Evolutionary conservation across 2,329 filamentous ascomycete species (phyloP).

Genomic region (Fusarium concolor): DNA sequence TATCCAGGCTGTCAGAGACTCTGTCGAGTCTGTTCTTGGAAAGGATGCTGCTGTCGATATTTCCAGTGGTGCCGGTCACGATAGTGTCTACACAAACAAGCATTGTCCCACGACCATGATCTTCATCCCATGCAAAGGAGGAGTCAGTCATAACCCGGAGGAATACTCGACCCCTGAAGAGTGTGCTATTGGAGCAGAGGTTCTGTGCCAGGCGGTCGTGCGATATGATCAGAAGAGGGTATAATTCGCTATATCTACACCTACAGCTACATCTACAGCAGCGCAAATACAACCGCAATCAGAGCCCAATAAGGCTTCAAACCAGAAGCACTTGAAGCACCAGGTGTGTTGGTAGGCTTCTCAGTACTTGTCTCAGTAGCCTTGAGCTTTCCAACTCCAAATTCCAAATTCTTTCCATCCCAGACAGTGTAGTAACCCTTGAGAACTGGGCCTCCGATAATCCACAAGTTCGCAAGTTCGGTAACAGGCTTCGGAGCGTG

Average conservation of each 20-base stretch:
- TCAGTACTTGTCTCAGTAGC: not conserved
- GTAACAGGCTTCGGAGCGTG: conserved; percentile 32
- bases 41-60: conserved; percentile 46
- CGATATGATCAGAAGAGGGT: conserved; percentile 42
- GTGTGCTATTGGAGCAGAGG: conserved; percentile 45
- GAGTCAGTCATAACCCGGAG: conserved; percentile 48
- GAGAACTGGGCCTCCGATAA: conserved; percentile 50
- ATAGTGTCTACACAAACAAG: conserved; percentile 49
- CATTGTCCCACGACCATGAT: conserved; percentile 51
- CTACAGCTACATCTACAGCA: not conserved
- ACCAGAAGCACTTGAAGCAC: not conserved
- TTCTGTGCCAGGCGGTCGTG: conserved; percentile 41
- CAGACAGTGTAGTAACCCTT: conserved; percentile 51
- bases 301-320: not conserved
- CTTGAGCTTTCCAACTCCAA: not conserved
- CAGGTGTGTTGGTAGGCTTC: not conserved
- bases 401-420: not conserved
- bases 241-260: not conserved
- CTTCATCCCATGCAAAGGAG: conserved; percentile 49
- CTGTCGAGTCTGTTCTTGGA: conserved; percentile 58
- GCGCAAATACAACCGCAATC: not conserved
- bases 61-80: conserved; percentile 51
- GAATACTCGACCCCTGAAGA: conserved; percentile 48
- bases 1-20: conserved; percentile 70
- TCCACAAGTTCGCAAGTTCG: conserved; percentile 40